Evolutionary conservation across 164 flowering plant genomes (phyloP), one percentile per base, ranked within the genome.

Genomic region (Dillenia suffruticosa): DNA sequence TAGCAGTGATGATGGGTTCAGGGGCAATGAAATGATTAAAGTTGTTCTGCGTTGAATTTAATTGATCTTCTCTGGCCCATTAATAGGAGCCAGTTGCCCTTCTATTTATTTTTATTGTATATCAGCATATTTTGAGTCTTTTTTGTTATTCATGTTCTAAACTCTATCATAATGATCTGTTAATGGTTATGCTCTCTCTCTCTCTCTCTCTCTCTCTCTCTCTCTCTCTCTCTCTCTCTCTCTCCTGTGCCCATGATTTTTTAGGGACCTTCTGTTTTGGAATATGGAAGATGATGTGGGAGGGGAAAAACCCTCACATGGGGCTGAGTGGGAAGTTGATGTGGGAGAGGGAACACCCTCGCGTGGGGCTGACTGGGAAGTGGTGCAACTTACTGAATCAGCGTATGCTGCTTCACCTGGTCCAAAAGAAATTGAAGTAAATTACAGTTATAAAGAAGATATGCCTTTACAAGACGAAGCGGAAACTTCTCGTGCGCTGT

Each of bases 331-430:
- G 59, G 59, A 49, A 59, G 52, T 67, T 62, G 79, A 77, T 55
- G 80, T 63, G 63, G 74, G 62, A 58, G 78, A 72, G 77, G 87
- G 76, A 61, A 71, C 76, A 55, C n/a, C 70, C n/a, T 51, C 81
- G 14, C 87, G 91, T 46, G 95, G 96, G 54, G 85, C 80, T 76
- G 99, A 89, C 40, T 94, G 99, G 99, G 99, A 94, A 79, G 99
- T 94, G 68, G 97, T 94, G 17, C 81, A 91, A n/a, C 96, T 94
- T 13, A 91, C 97, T 49, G 93, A 89, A 60, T 94, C 99, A 64
- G 70, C 93, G 13, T 94, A 91, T 80, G 96, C 93, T 74, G 96
- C 96, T 64, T 78, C 93, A 44, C 96, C 97, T 68, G 81, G 86
- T 73, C 85, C 90, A n/a, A 43, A 63, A 52, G 72, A 67, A 17